phyloP scores from a whole-genome alignment of 768 basidiomycete genomes.

The Boletus rubroflammeus region DNA sequence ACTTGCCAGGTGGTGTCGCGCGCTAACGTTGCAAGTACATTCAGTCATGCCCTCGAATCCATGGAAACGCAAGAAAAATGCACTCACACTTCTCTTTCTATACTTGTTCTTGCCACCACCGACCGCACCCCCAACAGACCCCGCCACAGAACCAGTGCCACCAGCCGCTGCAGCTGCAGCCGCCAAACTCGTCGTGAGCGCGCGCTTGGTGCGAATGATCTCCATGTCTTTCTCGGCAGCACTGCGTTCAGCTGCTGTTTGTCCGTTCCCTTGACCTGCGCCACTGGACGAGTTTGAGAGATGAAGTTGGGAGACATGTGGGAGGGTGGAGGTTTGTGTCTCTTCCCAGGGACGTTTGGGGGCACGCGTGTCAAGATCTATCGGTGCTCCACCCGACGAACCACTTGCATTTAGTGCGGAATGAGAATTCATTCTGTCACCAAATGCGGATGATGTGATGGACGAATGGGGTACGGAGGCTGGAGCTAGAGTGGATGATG shows the following conservation, averaged over 20 bases:
- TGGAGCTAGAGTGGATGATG: conserved; percentile 12
- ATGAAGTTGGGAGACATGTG: conserved; percentile 25
- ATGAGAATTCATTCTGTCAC: conserved; percentile 18
- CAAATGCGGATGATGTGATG: conserved; percentile 19
- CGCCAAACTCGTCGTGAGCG: conserved; percentile 60
- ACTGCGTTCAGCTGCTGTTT: conserved; percentile 43
- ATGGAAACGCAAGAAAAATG: conserved; percentile 3
- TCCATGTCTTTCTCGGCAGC: conserved; percentile 86
- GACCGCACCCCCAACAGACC: conserved; percentile 20
- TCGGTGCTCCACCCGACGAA: conserved; percentile 19
- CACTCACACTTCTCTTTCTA: conserved; percentile 78
- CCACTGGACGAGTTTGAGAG: conserved; percentile 17
- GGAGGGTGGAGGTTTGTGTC: conserved; percentile 21
- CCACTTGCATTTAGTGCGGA: conserved; percentile 31
- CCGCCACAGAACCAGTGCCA: conserved; percentile 34
- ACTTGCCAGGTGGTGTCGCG: conserved; percentile 82
- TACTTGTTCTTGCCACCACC: conserved; percentile 65
- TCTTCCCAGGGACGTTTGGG: conserved; percentile 84
- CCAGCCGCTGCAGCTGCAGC: conserved; percentile 40
- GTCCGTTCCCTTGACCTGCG: conserved; percentile 13
- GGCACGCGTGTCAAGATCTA: conserved; percentile 41
- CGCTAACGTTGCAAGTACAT: conserved; percentile 48
- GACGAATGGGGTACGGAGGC: conserved; percentile 15
- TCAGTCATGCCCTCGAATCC: conserved; percentile 12
- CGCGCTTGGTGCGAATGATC: conserved; percentile 75